A percentile compares a stretch with the other conserved stretches of the same genome.
These are phyloP conservation scores for Ophiosphaerella narmari DNA, from an alignment of 2,329 filamentous ascomycete species.

Conservation along the genomic window DNA sequence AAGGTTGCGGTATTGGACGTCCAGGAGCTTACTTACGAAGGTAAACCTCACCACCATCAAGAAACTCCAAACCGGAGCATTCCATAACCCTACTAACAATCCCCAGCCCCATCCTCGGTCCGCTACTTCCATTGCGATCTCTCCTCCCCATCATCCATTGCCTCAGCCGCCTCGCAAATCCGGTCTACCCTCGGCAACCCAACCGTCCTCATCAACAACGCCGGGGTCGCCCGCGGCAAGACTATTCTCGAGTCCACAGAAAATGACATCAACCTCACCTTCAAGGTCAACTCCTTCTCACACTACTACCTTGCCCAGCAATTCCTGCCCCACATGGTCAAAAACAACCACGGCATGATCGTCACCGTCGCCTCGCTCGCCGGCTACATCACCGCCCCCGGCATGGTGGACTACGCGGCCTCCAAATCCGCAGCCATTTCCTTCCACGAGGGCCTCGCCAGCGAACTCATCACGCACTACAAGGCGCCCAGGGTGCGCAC, in stretches of 20 bases:
- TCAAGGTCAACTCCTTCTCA: slow-evolving; percentile 71
- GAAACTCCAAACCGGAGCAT: background rate
- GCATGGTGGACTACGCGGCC: slow-evolving; percentile 69
- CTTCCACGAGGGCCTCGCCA: slow-evolving; percentile 67
- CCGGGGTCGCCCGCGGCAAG: slow-evolving; percentile 66
- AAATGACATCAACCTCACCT: slow-evolving; percentile 66
- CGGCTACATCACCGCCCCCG: slow-evolving; percentile 63
- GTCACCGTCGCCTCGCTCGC: slow-evolving; percentile 71
- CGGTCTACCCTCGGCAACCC: slow-evolving; percentile 64
- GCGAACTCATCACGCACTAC: slow-evolving; percentile 57
- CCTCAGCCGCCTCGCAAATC: slow-evolving; percentile 58
- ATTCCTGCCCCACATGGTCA: slow-evolving; percentile 70
- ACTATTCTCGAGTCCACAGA: slow-evolving; percentile 64
- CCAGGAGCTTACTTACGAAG: slow-evolving; percentile 61
- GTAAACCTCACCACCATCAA: slow-evolving; percentile 17
- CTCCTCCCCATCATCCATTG: slow-evolving; percentile 60
- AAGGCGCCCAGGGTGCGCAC: slow-evolving; percentile 67
- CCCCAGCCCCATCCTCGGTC: slow-evolving; percentile 57
- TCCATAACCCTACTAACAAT: slow-evolving; percentile 6
- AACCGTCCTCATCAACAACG: slow-evolving; percentile 74
- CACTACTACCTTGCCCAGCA: slow-evolving; percentile 70
- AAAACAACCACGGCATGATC: slow-evolving; percentile 70
- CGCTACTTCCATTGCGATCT: slow-evolving; percentile 74
- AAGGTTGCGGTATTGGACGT: slow-evolving; percentile 75
- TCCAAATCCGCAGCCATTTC: slow-evolving; percentile 69